Conservation (phyloP, 2,329 filamentous ascomycete species). For the Didymella keratinophila region DNA sequence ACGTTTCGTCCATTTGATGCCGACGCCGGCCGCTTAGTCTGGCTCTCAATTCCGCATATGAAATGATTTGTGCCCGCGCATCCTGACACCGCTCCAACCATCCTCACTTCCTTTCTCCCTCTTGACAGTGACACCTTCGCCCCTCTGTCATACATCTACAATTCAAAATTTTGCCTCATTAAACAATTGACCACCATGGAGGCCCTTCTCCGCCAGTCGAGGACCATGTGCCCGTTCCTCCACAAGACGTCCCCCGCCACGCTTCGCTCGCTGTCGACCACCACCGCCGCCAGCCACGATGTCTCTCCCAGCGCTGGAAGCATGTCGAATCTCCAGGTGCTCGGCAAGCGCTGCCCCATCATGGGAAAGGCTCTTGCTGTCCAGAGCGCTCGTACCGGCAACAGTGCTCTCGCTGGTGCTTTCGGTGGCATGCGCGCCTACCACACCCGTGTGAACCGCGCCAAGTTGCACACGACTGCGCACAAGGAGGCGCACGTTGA, state of each 20-base stretch:
- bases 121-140: slow-evolving; percentile 3
- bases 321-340: slow-evolving; percentile 95
- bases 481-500: slow-evolving; percentile 81
- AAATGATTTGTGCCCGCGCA: slow-evolving; percentile 35
- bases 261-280: slow-evolving; percentile 85
- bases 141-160: neutral
- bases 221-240: slow-evolving; percentile 96
- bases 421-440: slow-evolving; percentile 60
- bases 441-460: slow-evolving; percentile 64
- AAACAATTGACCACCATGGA: slow-evolving; percentile 71
- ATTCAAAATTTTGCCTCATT: slow-evolving; percentile 2
- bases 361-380: slow-evolving; percentile 98
- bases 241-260: slow-evolving; percentile 92
- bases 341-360: slow-evolving; percentile 93
- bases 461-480: slow-evolving; percentile 81
- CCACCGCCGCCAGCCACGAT: slow-evolving; percentile 70
- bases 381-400: slow-evolving; percentile 66
- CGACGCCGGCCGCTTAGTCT: slow-evolving; percentile 32
- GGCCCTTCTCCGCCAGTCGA: slow-evolving; percentile 91
- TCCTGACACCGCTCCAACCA: slow-evolving; percentile 19
- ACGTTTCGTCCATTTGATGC: slow-evolving; percentile 33
- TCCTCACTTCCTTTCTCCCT: slow-evolving; percentile 5
- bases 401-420: slow-evolving; percentile 56
- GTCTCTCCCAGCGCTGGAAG: slow-evolving; percentile 83
- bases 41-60: slow-evolving; percentile 29